A percentile compares a stretch with the other conserved stretches of the same genome.
Conservation (phyloP, 257 asterid species). For the Nicotiana undulata region DNA sequence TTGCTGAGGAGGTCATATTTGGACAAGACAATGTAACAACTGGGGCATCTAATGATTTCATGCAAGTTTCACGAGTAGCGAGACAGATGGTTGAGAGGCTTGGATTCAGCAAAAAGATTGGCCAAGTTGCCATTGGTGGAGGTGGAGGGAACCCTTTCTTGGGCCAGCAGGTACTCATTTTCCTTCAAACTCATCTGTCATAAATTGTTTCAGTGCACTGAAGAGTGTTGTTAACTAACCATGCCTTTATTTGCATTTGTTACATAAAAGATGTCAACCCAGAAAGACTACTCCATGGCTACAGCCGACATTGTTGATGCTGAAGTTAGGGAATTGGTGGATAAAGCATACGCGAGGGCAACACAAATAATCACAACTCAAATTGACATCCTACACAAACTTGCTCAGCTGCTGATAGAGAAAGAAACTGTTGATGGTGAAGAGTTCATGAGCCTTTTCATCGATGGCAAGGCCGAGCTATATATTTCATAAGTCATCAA, state of each 20-base stretch:
- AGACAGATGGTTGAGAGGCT: constrained; percentile 98
- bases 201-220: neutral
- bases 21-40: constrained; percentile 89
- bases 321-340: constrained; percentile 83
- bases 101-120: constrained; percentile 94
- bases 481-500: constrained; percentile 37
- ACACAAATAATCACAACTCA: constrained; percentile 54
- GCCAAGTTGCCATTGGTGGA: constrained; percentile 94
- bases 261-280: constrained; percentile 29
- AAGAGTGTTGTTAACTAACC: neutral
- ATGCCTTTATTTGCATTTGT: neutral
- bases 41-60: constrained; percentile 96
- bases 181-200: neutral
- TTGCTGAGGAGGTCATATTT: constrained; percentile 87
- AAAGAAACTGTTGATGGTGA: constrained; percentile 97
- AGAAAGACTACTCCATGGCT: constrained; percentile 96
- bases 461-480: constrained; percentile 85
- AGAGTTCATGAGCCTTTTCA: constrained; percentile 97
- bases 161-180: constrained; percentile 64
- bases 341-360: constrained; percentile 71
- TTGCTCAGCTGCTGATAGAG: constrained; percentile 77
- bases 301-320: constrained; percentile 91
- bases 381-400: constrained; percentile 82
- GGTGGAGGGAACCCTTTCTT: constrained; percentile 91
- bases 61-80: constrained; percentile 98